Conservation (phyloP, 2,329 filamentous ascomycete genomes). For the Gaeumannomyces tritici region DNA sequence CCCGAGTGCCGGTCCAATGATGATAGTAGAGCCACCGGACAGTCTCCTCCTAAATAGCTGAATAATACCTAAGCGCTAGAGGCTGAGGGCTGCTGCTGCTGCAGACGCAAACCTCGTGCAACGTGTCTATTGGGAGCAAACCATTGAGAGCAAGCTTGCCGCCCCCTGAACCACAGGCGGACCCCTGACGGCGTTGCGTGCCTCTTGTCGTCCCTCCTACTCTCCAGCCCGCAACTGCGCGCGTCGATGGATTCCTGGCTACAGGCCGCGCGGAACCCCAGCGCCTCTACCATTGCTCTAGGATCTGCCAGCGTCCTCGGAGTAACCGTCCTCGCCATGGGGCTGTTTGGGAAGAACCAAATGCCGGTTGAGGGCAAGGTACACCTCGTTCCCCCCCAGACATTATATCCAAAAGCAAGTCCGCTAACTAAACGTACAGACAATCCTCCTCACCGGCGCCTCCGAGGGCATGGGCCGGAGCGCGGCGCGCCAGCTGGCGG, state of each 20-base stretch:
- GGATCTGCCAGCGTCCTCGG: constrained; percentile 21
- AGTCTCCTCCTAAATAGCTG: neutral
- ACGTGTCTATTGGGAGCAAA: neutral
- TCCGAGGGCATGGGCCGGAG: constrained; percentile 87
- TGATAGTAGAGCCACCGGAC: neutral
- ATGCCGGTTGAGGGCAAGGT: constrained; percentile 83
- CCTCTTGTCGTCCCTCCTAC: neutral
- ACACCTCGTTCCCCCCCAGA: constrained; percentile 14
- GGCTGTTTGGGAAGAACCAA: constrained; percentile 62
- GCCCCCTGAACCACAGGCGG: neutral
- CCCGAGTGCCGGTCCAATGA: neutral
- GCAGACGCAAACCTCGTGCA: neutral
- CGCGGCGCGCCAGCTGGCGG: constrained; percentile 62
- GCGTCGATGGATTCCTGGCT: neutral
- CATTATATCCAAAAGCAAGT: neutral
- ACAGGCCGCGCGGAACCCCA: neutral
- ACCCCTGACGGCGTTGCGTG: too few relatives aligned
- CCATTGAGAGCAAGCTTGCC: too few relatives aligned
- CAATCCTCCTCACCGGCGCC: constrained; percentile 78
- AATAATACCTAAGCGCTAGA: neutral
- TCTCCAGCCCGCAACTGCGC: neutral
- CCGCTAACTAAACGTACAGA: constrained; percentile 41
- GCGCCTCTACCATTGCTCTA: constrained; percentile 12
- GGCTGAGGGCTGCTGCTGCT: neutral
- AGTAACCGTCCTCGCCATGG: constrained; percentile 42